phyloP scores from a whole-genome alignment of 1,139 yeast species.

The Pichia sp. region DNA sequence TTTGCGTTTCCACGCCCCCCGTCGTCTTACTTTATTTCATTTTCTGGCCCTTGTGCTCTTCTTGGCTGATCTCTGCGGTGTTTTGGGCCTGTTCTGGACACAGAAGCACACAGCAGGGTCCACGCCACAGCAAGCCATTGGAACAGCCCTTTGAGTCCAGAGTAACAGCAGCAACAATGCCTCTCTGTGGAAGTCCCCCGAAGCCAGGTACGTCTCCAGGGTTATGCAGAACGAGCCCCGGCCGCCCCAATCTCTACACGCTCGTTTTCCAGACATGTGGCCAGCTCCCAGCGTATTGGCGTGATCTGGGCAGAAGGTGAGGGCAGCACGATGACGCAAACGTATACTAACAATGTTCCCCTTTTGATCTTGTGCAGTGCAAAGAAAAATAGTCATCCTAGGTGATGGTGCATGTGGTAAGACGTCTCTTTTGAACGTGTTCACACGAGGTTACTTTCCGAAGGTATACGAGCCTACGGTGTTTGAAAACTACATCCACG shows the following conservation, averaged over 20 bases:
- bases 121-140: neutral
- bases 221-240: neutral
- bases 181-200: conserved; percentile 64
- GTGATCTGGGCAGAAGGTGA: neutral
- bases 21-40: neutral
- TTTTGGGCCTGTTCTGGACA: neutral
- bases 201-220: conserved; percentile 48
- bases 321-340: too few species aligned
- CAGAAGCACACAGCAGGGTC: too few species aligned
- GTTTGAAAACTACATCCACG: conserved; percentile 96
- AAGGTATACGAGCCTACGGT: conserved; percentile 98
- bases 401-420: conserved; percentile 98
- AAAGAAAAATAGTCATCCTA: conserved; percentile 88
- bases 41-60: neutral
- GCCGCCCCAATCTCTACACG: neutral
- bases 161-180: conserved; percentile 38
- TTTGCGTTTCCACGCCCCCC: too few species aligned
- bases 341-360: too few species aligned
- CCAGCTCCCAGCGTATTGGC: neutral
- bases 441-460: conserved; percentile 96
- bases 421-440: conserved; percentile 88
- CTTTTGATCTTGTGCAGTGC: conserved; percentile 37
- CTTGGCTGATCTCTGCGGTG: neutral
- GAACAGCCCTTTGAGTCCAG: neutral
- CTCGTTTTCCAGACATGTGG: neutral